Evolutionary conservation across 2,329 filamentous ascomycete genomes (phyloP), one percentile per base, ranked within the genome.

Genomic region (Penicillium frequentans): DNA sequence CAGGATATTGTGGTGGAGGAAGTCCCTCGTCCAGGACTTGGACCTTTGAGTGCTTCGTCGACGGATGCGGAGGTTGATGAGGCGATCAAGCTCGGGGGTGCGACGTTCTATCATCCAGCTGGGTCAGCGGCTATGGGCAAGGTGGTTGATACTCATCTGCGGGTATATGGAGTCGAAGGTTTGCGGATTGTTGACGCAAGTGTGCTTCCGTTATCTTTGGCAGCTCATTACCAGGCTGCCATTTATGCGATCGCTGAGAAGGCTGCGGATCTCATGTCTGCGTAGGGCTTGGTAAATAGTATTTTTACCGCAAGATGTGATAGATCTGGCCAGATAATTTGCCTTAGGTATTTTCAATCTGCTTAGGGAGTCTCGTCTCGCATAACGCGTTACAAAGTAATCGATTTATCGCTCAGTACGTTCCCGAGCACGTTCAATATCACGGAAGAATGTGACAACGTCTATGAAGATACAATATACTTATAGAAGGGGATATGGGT

Each of bases 131-230:
- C 48, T 5, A 50, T 50, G 48, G 35, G 48, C 16, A 50, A 50
- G 35, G 48, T 50, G 3, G 48, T 50, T 58, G 63, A 63, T 33
- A 56, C 51, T 6, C 42, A 59, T 19, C 42, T 62, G 7, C 52
- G 61, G 5, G 59, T 67, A 5, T 35, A 59, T 21, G 64, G 64
- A 0, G 61, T 69, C 10, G 47, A 64, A 5, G 59, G 57, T 1
- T 33, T 70, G 19, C 54, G 66, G 7, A 57, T 70, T 39, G 68
- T 66, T 0, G 67, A 69, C 55, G 65, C 68, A 1, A 70, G 67
- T 53, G 59, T 69, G 2, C n/a, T 69, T 16, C 67, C 66, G 1
- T 21, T 63, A 2, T 53, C 65, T 1, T 11, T 68, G 1, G 52
- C 53, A 8, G 62, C 49, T 3, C 67, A 68, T 37, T 59, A 58